Base-by-base conservation (phyloP, 495 filamentous ascomycete species). In the Xylaria nigripes region DNA sequence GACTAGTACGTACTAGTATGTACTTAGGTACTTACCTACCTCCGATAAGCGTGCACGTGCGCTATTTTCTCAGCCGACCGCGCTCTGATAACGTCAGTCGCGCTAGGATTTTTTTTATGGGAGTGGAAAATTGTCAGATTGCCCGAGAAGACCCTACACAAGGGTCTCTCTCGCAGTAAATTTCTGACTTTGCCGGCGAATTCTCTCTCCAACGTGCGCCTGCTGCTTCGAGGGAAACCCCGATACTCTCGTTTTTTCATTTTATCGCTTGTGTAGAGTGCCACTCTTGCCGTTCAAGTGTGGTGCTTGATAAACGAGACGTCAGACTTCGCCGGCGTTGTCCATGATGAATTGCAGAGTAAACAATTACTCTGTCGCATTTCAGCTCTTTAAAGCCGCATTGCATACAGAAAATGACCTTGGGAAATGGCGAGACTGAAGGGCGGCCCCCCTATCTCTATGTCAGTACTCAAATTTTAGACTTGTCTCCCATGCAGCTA, bases 361-460 rank as follows among this genome's bases (percentile, higher is more conserved):
- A 61, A 56, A 57, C 63, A 54, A 48, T 25, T 60, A 61, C 61
- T 54, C 34, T 55, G 52, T 63, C 65, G 65, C 40, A 61, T 61
- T 63, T 62, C 61, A 59, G 44, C 52, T 59, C 19, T 32, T 22
- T 32, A 36, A 41, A 50, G 45, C 43, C 53, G 57, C 65, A 55
- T 61, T 44, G 59, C 48, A 23, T 23, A 23, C 59, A 61, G 55
- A 73, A 67, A 55, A 76, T 75, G 71, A 72, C 52, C 32, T 47
- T 62, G 49, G 58, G 72, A 59, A 62, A 73, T 72, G 70, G 68
- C 52, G 74, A 73, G 38, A 34, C 61, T 45, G 69, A 74, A 57
- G 61, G 61, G 50, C 70, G 73, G 56, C 72, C 74, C 54, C 73
- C 75, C 48, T 71, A 70, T 50, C 59, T 75, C 51, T 68, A 76